phyloP scores from a whole-genome alignment of 2,329 filamentous ascomycete genomes.

The Aspergillus versicolor region DNA sequence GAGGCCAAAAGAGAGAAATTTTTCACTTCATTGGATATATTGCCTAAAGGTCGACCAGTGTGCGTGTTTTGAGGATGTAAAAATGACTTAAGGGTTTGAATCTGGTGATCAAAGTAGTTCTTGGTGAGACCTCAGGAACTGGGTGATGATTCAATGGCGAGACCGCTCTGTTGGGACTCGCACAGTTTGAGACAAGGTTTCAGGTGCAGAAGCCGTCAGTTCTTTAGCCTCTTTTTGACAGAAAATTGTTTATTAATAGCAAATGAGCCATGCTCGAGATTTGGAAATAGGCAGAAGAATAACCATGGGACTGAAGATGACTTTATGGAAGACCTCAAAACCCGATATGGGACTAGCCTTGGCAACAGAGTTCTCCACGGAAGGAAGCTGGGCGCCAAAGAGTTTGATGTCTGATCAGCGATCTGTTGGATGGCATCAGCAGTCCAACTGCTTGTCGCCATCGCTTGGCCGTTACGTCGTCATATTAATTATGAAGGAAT shows the following conservation, averaged over 20 bases:
- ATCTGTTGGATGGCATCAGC: slow-evolving; percentile 3
- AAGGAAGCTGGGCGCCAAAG: background rate
- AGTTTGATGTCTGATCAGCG: background rate
- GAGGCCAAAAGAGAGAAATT: background rate
- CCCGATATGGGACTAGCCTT: background rate
- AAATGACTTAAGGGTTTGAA: background rate
- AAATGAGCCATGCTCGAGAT: background rate
- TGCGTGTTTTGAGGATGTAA: background rate
- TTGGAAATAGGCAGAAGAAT: slow-evolving; percentile 7
- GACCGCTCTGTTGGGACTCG: background rate
- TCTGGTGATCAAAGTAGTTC: background rate
- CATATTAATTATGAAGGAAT: background rate
- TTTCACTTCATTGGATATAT: background rate
- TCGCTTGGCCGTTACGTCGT: slow-evolving; percentile 1
- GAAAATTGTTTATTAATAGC: background rate
- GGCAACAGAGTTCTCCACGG: slow-evolving; percentile 1
- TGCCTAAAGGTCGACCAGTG: background rate
- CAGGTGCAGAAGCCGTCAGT: background rate
- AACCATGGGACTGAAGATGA: slow-evolving; percentile 1
- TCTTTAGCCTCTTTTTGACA: background rate
- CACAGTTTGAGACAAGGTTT: background rate
- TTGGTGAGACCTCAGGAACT: background rate
- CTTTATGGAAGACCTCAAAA: background rate
- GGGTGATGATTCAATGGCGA: background rate
- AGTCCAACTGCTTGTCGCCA: background rate